Evolutionary conservation across 495 filamentous ascomycete species (phyloP).

Genomic region (Lepraria neglecta): DNA sequence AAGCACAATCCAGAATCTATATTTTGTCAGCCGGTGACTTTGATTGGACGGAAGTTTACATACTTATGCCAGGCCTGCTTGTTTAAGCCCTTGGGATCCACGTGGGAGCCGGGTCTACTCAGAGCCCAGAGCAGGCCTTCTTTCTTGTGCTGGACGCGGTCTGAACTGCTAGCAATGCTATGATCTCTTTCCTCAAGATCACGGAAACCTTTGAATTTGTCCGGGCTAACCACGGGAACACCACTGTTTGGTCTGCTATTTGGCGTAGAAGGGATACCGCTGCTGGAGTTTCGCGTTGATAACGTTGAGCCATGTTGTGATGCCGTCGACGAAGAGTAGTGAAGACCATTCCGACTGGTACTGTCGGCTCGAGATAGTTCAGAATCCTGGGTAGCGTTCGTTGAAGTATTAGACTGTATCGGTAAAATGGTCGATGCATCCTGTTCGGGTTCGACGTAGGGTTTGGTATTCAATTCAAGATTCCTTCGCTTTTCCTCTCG

Average conservation of each 20-base stretch:
- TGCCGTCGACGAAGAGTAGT: constrained; percentile 40
- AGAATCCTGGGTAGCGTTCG: constrained; percentile 46
- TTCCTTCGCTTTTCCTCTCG: constrained; percentile 85
- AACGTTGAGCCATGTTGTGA: constrained; percentile 40
- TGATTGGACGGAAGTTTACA: constrained; percentile 32
- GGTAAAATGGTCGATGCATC: constrained; percentile 30
- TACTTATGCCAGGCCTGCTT: constrained; percentile 99
- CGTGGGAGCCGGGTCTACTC: constrained; percentile 87
- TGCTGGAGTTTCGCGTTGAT: constrained; percentile 29
- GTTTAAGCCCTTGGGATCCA: constrained; percentile 88
- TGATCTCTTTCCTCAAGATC: constrained; percentile 80
- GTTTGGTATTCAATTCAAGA: constrained; percentile 81
- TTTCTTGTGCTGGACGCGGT: constrained; percentile 58
- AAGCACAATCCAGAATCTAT: constrained; percentile 94
- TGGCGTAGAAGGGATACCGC: constrained; percentile 27
- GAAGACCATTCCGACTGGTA: constrained; percentile 50
- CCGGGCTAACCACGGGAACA: constrained; percentile 44
- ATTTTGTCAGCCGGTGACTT: constrained; percentile 1
- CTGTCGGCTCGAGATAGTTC: constrained; percentile 68
- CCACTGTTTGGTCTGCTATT: constrained; percentile 36
- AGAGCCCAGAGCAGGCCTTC: constrained; percentile 94
- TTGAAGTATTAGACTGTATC: constrained; percentile 22
- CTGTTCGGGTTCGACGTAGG: constrained; percentile 69
- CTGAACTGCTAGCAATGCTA: constrained; percentile 33
- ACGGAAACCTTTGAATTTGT: constrained; percentile 78